Evolutionary conservation across 331 rosid genomes (phyloP), one percentile per base, ranked within the genome.

Genomic region (Pyracantha coccinea): DNA sequence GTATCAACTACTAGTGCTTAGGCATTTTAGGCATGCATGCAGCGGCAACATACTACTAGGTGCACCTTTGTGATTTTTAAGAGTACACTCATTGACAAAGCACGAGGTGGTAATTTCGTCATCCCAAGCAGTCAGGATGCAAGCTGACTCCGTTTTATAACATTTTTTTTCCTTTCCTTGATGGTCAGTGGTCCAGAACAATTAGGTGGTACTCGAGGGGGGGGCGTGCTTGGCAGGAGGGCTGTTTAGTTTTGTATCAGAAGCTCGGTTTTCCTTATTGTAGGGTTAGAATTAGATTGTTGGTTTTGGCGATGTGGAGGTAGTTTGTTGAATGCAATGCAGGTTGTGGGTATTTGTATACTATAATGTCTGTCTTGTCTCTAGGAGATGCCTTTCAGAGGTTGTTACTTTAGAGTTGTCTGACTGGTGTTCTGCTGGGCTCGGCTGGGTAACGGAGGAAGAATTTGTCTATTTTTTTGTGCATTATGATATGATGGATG

Each of bases 111-210:
- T 62, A 20, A 52, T 62, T 58, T 71, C 66, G 65, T 68, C 82
- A 73, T 82, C 79, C 63, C 59, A 8, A n/a, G 81, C 55, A 16
- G 79, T 78, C 58, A 28, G 24, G 76, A 76, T 52, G 71, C 64
- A 62, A 28, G 71, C 82, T 32, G 82, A 73, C 68, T 45, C 12
- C 17, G n/a, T 10, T 32, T 41, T 8, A 38, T 27, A 15, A 29
- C 5, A 2, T 1, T 1, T 11, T 23, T 11, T 2, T 23, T 12
- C n/a, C 45, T 69, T 68, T 75, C 47, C 23, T 38, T 38, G 45
- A 38, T 38, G 45, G 0, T 38, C 45, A 3, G 14, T 38, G 10
- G 45, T 38, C 45, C 45, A 31, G 72, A 54, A 69, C 54, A 75
- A 65, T 64, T 70, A 75, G 76, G 74, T 64, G 58, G 45, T 57